A percentile compares a stretch with the other conserved stretches of the same genome.
Conservation (phyloP, 2,329 filamentous ascomycete genomes). For the Aschersonia sp. region DNA sequence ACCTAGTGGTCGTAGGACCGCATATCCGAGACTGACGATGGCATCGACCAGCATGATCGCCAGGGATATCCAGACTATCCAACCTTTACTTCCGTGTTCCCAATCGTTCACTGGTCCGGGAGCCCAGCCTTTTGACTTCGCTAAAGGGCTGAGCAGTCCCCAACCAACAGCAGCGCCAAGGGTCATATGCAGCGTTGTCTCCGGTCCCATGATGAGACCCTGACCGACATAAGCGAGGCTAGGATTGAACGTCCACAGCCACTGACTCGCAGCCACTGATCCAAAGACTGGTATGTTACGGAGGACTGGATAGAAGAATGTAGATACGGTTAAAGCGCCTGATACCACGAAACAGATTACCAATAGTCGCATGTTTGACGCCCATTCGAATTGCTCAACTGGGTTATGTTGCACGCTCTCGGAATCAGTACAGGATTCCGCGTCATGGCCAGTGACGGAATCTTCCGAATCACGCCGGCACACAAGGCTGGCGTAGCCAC, state of each 20-base stretch:
- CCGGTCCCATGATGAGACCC: constrained; percentile 95
- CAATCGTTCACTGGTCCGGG: constrained; percentile 76
- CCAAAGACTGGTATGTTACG: constrained; percentile 84
- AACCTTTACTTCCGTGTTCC: constrained; percentile 88
- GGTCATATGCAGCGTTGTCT: constrained; percentile 91
- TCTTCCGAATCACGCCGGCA: constrained; percentile 12
- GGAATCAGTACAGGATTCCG: neutral
- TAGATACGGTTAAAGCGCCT: constrained; percentile 58
- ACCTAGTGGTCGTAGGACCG: constrained; percentile 44
- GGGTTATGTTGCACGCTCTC: neutral
- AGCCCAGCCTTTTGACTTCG: constrained; percentile 78
- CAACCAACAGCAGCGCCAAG: constrained; percentile 80
- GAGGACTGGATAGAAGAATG: constrained; percentile 79
- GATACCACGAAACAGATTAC: constrained; percentile 43
- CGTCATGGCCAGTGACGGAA: neutral
- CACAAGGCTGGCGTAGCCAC: constrained; percentile 28
- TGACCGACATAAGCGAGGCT: constrained; percentile 96
- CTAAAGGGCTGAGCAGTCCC: constrained; percentile 78
- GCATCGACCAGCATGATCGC: constrained; percentile 96
- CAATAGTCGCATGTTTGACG: constrained; percentile 37
- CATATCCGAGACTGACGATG: constrained; percentile 71
- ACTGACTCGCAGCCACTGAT: constrained; percentile 53
- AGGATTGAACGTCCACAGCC: constrained; percentile 94
- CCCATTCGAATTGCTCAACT: constrained; percentile 15
- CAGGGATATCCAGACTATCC: constrained; percentile 94